Conservation (phyloP, 352 stramenopile genomes). For the Phytopythium oedochilum region DNA sequence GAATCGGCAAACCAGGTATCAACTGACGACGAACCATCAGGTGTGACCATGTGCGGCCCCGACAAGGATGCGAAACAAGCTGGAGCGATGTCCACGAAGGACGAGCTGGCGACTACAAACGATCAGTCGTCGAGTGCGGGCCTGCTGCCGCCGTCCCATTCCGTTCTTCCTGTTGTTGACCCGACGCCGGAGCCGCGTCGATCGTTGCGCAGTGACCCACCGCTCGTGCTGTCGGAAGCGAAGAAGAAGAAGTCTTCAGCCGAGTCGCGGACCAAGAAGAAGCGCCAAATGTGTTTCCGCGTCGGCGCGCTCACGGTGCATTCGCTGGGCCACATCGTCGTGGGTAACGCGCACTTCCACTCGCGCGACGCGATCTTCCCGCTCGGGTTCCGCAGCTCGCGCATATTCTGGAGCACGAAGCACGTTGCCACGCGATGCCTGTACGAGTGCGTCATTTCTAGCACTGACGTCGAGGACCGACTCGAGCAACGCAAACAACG, state of each 20-base stretch:
- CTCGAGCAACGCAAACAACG: slow-evolving; percentile 13
- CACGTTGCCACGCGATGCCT: slow-evolving; percentile 62
- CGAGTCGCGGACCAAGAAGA: slow-evolving; percentile 34
- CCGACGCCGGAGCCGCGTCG: slow-evolving; percentile 34
- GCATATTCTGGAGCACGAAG: slow-evolving; percentile 91
- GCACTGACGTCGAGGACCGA: slow-evolving; percentile 60
- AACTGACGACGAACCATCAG: neutral
- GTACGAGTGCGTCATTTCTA: slow-evolving; percentile 90
- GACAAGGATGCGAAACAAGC: neutral
- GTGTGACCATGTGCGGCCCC: neutral
- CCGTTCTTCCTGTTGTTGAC: slow-evolving; percentile 44
- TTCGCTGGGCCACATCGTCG: slow-evolving; percentile 72
- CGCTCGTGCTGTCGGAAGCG: slow-evolving; percentile 38
- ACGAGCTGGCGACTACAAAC: neutral
- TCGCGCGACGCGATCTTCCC: slow-evolving; percentile 84
- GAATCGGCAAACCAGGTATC: neutral
- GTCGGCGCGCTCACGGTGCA: slow-evolving; percentile 78
- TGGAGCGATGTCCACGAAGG: neutral
- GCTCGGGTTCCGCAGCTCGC: slow-evolving; percentile 84
- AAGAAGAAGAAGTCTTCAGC: slow-evolving; percentile 60
- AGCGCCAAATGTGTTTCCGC: slow-evolving; percentile 56
- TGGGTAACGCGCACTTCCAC: slow-evolving; percentile 85
- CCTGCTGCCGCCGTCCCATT: slow-evolving; percentile 3
- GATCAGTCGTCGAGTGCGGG: neutral
- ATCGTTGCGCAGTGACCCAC: slow-evolving; percentile 39